Evolutionary conservation across 1,139 yeast genomes (phyloP), one percentile per base, ranked within the genome.

Genomic region (Hanseniaspora gamundiae): DNA sequence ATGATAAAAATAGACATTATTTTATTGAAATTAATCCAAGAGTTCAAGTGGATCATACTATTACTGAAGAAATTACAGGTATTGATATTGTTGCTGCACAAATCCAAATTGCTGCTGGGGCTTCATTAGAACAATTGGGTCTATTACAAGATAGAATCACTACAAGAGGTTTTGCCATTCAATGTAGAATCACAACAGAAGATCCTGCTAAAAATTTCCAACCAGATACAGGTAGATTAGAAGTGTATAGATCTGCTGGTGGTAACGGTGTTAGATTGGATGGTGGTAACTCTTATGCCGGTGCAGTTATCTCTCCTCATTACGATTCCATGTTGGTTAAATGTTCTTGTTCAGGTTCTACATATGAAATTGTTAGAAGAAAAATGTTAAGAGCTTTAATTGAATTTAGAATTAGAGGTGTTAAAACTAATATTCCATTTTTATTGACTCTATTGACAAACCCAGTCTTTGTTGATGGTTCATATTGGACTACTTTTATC

Each of bases 271-370:
- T 91, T 42, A 80, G 99, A 69, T 74, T 91, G 55, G 99, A 91
- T 62, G 99, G 98, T 70, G 98, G 98, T 68, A 91, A 91, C 61
- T 97, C 97, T 7, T 91, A 87, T 66, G 94, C 96, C n/a, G 99
- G 99, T 52, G 86, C 97, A 28, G 80, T 93, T 53, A 91, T 91
- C 53, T 81, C 95, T 30, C 98, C 99, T 41, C 95, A 87, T 67
- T 91, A 91, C 67, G 99, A 91, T 67, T 88, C 97, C 41, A 85
- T 91, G 96, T 75, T 91, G 74, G 98, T 91, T 52, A 91, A 91
- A 67, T 93, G 98, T 66, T 78, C 95, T 33, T 87, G 97, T 63
- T 78, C 94, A 26, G 98, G 98, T 48, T 83, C 96, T 31, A 88
- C 95, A 45, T 93, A 79, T 64, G 99, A 93, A 68, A 88, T 93